phyloP scores from a whole-genome alignment of 1,284 basidiomycete species.

The Pulchroboletus neoregius region DNA sequence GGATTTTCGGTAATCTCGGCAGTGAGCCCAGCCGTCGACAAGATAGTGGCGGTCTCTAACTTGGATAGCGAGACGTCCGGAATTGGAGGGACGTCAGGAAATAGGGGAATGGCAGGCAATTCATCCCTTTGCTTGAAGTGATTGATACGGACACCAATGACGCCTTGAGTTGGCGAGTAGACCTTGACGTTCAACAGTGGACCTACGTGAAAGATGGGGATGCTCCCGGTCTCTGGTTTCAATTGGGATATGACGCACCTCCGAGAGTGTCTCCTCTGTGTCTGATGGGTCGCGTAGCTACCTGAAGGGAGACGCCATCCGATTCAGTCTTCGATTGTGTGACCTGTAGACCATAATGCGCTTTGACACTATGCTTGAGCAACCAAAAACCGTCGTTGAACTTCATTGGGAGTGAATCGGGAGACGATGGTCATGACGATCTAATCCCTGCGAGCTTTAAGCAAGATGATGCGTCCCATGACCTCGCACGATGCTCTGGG shows the following conservation, averaged over 20 bases:
- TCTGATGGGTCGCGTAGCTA: constrained; percentile 61
- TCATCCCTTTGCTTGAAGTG: constrained; percentile 51
- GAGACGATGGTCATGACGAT: neutral
- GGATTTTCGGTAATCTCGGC: constrained; percentile 57
- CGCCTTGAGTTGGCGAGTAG: constrained; percentile 62
- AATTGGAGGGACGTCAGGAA: constrained; percentile 54
- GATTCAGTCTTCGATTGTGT: constrained; percentile 42
- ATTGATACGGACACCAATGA: constrained; percentile 61
- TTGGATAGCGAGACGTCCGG: constrained; percentile 31
- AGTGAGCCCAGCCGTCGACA: constrained; percentile 26
- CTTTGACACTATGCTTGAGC: constrained; percentile 60
- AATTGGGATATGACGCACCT: constrained; percentile 36
- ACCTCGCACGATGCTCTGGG: no score
- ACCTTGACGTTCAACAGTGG: constrained; percentile 42
- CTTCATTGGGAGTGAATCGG: constrained; percentile 35
- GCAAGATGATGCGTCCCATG: neutral
- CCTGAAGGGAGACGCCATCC: constrained; percentile 53
- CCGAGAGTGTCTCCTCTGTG: constrained; percentile 68
- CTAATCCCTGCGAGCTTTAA: neutral
- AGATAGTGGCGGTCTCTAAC: constrained; percentile 36
- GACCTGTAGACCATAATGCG: constrained; percentile 55
- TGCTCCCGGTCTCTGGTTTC: neutral
- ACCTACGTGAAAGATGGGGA: constrained; percentile 3
- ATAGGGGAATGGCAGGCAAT: constrained; percentile 54
- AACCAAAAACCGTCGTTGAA: constrained; percentile 69